Conservation (phyloP, 768 basidiomycete genomes). For the Tylopilus sp. region DNA sequence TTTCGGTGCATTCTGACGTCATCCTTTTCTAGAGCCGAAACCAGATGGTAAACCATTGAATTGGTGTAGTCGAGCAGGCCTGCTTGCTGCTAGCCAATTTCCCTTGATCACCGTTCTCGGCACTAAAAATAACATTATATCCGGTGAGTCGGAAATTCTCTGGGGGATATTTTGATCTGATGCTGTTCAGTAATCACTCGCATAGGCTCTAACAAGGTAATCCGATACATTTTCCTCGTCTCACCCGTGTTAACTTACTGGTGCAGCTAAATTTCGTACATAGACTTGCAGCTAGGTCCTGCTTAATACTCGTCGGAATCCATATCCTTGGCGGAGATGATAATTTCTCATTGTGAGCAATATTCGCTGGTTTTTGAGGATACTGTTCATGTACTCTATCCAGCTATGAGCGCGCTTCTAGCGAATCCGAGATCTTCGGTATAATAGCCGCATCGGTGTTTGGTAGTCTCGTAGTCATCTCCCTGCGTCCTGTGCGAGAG, state of each 20-base stretch:
- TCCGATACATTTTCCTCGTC: not conserved
- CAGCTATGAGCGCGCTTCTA: constrained; percentile 3
- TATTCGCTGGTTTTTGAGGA: not conserved
- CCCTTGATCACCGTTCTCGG: constrained; percentile 41
- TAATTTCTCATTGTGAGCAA: constrained; percentile 12
- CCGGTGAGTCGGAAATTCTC: constrained; percentile 8
- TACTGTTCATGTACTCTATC: not conserved
- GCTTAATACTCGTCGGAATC: constrained; percentile 46
- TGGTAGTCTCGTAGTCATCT: constrained; percentile 39
- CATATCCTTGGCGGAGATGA: constrained; percentile 35
- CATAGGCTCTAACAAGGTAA: constrained; percentile 22
- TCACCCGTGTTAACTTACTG: not conserved
- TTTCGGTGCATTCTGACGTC: not conserved
- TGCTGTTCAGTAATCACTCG: constrained; percentile 17
- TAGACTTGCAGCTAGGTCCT: constrained; percentile 42
- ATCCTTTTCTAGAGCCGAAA: constrained; percentile 18
- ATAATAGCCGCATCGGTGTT: constrained; percentile 37
- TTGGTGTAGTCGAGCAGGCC: constrained; percentile 32
- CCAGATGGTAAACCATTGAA: constrained; percentile 22
- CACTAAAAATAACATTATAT: constrained; percentile 38
- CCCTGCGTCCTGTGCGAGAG: constrained; percentile 49
- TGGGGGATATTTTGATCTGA: not conserved
- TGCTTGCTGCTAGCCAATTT: constrained; percentile 34
- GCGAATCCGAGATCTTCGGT: constrained; percentile 26
- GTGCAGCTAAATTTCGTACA: constrained; percentile 39